Evolutionary conservation across 306 rosid genomes (phyloP), one percentile per base, ranked within the genome.

Genomic region (Myrica gale): DNA sequence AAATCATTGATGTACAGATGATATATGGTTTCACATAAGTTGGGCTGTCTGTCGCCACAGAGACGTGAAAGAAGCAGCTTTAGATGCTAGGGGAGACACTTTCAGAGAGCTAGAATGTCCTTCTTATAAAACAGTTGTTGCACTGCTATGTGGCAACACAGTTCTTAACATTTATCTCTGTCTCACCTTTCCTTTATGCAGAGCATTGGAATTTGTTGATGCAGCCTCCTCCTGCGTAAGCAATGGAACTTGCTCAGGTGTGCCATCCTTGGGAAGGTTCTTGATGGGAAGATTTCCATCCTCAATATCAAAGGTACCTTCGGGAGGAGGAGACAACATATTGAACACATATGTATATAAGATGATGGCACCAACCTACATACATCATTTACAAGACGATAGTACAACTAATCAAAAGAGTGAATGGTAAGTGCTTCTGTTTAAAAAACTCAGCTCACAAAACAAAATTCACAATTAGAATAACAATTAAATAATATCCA

Each of bases 321-420:
- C 99, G 0, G 91, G 89, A 70, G 99, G 99, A 82, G 99, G 99
- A 20, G 93, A 88, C 86, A 96, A 78, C 99, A 96, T 96, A 9
- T 88, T 19, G 80, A 88, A 96, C 56, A 96, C 99, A 79, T 92
- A 96, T 13, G 99, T 92, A 83, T 96, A 96, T 57, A 96, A 85
- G 81, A 92, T 89, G 84, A 96, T 89, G 67, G 99, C 99, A 71
- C 99, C 99, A 20, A 96, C 99, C 99, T 96, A 43, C 72, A 69
- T 54, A 74, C 58, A 80, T n/a, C 55, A 80, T 57, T 66, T 68
- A 68, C 39, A 9, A 45, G 6, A 13, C 13, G 48, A 55, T 74
- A 66, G 47, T 68, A 45, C 68, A 3, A 55, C 50, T 41, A 16
- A 65, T 17, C 7, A 23, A 65, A 21, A 65, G 42, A 3, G 37